A percentile compares a stretch with the other conserved stretches of the same genome.
Conservation (phyloP, 2,329 filamentous ascomycete species). For the Leptographium lundbergii region DNA sequence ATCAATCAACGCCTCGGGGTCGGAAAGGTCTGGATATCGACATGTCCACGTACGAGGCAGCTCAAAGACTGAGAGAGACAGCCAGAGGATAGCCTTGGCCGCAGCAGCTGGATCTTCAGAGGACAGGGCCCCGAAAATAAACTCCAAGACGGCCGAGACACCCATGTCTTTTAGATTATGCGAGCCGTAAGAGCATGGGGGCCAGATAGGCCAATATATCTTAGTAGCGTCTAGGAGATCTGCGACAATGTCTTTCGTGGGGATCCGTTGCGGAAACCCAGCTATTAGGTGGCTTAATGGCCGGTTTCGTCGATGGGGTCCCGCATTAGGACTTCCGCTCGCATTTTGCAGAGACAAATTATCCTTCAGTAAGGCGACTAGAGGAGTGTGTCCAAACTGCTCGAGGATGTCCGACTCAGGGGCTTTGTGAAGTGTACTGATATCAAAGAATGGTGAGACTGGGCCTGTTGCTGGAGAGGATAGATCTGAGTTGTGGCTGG, state of each 20-base stretch:
- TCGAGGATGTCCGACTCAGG: background rate
- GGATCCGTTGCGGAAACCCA: background rate
- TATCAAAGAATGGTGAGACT: background rate
- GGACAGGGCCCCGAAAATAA: slow-evolving; percentile 14
- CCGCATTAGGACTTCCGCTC: background rate
- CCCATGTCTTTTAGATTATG: slow-evolving; percentile 11
- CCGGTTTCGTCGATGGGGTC: background rate
- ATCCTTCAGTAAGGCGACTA: background rate
- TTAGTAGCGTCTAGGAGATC: background rate
- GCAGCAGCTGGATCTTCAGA: slow-evolving; percentile 11
- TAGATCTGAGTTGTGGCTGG: background rate
- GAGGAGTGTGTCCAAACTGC: slow-evolving; percentile 23
- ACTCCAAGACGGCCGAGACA: slow-evolving; percentile 17
- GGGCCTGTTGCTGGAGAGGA: background rate
- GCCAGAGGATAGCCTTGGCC: background rate
- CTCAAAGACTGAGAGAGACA: background rate
- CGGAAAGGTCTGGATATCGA: background rate
- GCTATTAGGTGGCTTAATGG: background rate
- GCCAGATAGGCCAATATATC: background rate
- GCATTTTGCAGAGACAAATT: background rate
- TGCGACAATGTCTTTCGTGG: background rate
- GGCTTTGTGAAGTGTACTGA: background rate
- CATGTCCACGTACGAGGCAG: background rate
- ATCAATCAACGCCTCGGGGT: slow-evolving; percentile 29
- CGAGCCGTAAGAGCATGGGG: background rate